Evolutionary conservation across 1,284 basidiomycete genomes (phyloP).

Genomic region (Amylostereum chailletii): DNA sequence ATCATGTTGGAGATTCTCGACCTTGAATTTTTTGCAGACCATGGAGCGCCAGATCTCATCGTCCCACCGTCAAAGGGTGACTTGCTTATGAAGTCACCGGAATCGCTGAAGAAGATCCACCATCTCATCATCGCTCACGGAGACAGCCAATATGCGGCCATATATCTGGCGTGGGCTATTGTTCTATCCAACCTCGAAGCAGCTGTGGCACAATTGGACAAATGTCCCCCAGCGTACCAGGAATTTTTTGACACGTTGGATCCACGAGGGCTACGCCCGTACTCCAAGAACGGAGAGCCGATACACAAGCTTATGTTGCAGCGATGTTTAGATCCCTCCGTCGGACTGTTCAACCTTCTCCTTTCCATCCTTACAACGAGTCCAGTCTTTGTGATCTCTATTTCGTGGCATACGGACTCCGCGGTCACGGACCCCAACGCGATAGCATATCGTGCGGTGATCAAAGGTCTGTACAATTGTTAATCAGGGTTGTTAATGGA

Average conservation of each 20-base stretch:
- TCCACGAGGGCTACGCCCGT: constrained; percentile 30
- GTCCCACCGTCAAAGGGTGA: constrained; percentile 34
- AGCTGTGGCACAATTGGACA: constrained; percentile 33
- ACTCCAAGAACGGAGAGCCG: constrained; percentile 47
- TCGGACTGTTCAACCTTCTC: constrained; percentile 50
- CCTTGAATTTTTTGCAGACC: constrained; percentile 64
- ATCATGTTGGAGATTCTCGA: constrained; percentile 76
- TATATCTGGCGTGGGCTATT: constrained; percentile 74
- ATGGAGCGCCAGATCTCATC: constrained; percentile 42
- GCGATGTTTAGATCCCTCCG: constrained; percentile 43
- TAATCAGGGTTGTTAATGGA: not conserved
- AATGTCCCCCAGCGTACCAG: constrained; percentile 45
- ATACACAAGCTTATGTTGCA: constrained; percentile 45
- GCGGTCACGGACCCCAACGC: constrained; percentile 72
- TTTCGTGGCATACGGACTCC: constrained; percentile 59
- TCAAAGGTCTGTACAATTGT: constrained; percentile 55
- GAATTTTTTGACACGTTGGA: constrained; percentile 48
- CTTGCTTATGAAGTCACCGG: constrained; percentile 51
- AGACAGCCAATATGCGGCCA: constrained; percentile 55
- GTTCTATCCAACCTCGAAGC: constrained; percentile 55
- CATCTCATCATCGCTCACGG: constrained; percentile 49
- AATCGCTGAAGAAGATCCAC: constrained; percentile 51
- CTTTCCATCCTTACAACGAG: constrained; percentile 52
- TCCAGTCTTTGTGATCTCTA: constrained; percentile 65
- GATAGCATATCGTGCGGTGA: constrained; percentile 72